Conservation (phyloP, 2,329 filamentous ascomycete species). For the Aspergillus vadensis region DNA sequence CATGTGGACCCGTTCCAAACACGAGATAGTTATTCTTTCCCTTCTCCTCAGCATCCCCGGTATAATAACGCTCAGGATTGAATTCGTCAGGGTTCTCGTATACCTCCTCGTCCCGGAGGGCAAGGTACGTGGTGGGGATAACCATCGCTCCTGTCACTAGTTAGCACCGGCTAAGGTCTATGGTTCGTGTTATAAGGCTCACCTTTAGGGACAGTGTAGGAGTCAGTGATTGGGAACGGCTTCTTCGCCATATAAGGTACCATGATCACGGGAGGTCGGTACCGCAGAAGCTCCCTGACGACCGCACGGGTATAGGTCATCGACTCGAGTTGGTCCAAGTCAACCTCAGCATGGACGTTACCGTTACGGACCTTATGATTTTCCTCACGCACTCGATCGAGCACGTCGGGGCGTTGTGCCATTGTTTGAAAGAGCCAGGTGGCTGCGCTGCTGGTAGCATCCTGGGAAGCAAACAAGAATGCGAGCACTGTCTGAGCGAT, state of each 20-base stretch:
- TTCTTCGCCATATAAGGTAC: conserved; percentile 56
- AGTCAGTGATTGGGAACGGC: conserved; percentile 50
- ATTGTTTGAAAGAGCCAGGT: conserved; percentile 58
- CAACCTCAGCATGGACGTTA: conserved; percentile 45
- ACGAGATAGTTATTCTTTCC: conserved; percentile 57
- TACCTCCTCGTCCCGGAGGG: conserved; percentile 52
- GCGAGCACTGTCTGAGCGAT: conserved; percentile 56
- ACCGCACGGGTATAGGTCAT: conserved; percentile 57
- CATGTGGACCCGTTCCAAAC: conserved; percentile 55
- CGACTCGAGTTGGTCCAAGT: conserved; percentile 35
- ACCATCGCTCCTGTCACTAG: conserved; percentile 22
- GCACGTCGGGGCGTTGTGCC: conserved; percentile 54
- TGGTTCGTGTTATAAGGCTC: conserved; percentile 39
- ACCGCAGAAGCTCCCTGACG: conserved; percentile 56
- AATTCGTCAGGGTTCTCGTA: conserved; percentile 53
- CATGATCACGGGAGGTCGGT: conserved; percentile 57
- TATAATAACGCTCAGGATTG: conserved; percentile 56
- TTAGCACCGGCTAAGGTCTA: not conserved
- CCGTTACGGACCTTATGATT: conserved; percentile 50
- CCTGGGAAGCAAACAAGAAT: conserved; percentile 57
- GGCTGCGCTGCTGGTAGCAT: conserved; percentile 56
- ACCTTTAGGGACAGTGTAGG: conserved; percentile 53
- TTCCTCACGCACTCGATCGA: conserved; percentile 50
- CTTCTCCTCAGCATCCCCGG: conserved; percentile 53
- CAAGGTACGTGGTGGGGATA: conserved; percentile 55